Evolutionary conservation across 2,329 filamentous ascomycete genomes (phyloP), one percentile per base, ranked within the genome.

Genomic region (Tolypocladium album): DNA sequence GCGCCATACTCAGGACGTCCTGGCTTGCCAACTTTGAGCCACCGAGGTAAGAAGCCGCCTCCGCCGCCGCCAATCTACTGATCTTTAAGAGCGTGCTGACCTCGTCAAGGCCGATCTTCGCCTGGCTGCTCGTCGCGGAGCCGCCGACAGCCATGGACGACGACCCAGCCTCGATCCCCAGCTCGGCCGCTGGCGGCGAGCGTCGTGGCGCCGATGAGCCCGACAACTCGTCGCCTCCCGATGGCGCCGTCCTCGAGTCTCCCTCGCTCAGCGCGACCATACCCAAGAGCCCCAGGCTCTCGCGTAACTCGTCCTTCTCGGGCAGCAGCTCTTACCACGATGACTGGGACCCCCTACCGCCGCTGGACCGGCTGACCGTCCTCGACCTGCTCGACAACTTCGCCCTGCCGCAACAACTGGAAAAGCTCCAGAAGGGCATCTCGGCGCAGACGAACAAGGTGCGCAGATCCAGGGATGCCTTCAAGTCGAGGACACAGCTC

Each of bases 331-430:
- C 86, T n/a, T 91, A 91, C 68, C 89, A 94, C 60, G 90, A 94
- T 67, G 91, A 93, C 70, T 94, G 90, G 83, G 91, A 96, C 63
- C 80, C 85, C 27, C 89, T 95, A 63, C 90, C 92, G 12, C 92
- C 93, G 0, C 79, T 97, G 31, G 94, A 99, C 72, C 89, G 91
- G 58, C 79, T 99, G 59, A 92, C 89, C 45, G 85, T 97, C 61
- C 91, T 99, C 68, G 94, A 99, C 70, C 82, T 99, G 56, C 83
- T 99, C 65, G 93, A 97, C 75, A 97, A 97, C 71, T 86, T 99
- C 64, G 90, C 92, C 7, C 79, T 99, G 39, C 88, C 92, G 1
- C 89, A 96, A 69, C 89, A 93, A 67, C 82, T 99, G 24, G 94
- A 97, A 75, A 94, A 89, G 77, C 82, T 97, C 64, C 92, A 97